These are phyloP conservation scores for Pisolithus orientalis DNA, from an alignment of 768 basidiomycete species.

Conservation along the genomic window DNA sequence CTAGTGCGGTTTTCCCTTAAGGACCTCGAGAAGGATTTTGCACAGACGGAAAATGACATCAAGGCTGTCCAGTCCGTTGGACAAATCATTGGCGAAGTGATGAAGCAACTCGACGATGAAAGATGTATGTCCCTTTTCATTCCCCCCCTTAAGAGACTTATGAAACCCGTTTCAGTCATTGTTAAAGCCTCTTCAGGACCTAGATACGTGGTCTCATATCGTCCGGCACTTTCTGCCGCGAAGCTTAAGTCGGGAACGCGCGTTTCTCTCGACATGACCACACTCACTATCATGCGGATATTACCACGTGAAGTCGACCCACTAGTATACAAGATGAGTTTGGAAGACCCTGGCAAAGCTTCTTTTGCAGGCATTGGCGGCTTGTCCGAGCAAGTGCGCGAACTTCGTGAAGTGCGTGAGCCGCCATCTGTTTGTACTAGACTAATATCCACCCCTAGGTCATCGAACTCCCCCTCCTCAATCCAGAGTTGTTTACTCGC, in stretches of 20 bases:
- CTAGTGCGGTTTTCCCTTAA: constrained; percentile 88
- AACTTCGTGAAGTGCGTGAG: constrained; percentile 83
- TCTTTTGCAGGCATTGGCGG: constrained; percentile 97
- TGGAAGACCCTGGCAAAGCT: constrained; percentile 94
- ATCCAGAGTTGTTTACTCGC: constrained; percentile 89
- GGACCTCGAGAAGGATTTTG: constrained; percentile 81
- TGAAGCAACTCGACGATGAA: constrained; percentile 98
- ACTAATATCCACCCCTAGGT: constrained; percentile 43
- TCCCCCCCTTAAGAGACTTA: neutral
- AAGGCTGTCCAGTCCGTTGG: constrained; percentile 98
- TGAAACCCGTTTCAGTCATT: constrained; percentile 55
- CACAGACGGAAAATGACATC: constrained; percentile 97
- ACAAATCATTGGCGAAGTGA: constrained; percentile 97
- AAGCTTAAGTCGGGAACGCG: constrained; percentile 93
- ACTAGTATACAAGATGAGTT: constrained; percentile 97
- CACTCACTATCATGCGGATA: constrained; percentile 97
- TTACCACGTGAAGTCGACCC: constrained; percentile 97
- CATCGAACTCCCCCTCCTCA: constrained; percentile 91
- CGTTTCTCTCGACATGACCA: constrained; percentile 99
- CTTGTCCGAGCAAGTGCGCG: constrained; percentile 91
- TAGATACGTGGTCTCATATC: constrained; percentile 96
- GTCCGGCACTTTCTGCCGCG: constrained; percentile 83
- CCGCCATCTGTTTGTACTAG: constrained; percentile 3
- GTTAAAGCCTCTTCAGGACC: constrained; percentile 98
- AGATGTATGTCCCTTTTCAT: constrained; percentile 57